Evolutionary conservation across 495 filamentous ascomycete genomes (phyloP).

Genomic region (Annulohypoxylon maeteangense): DNA sequence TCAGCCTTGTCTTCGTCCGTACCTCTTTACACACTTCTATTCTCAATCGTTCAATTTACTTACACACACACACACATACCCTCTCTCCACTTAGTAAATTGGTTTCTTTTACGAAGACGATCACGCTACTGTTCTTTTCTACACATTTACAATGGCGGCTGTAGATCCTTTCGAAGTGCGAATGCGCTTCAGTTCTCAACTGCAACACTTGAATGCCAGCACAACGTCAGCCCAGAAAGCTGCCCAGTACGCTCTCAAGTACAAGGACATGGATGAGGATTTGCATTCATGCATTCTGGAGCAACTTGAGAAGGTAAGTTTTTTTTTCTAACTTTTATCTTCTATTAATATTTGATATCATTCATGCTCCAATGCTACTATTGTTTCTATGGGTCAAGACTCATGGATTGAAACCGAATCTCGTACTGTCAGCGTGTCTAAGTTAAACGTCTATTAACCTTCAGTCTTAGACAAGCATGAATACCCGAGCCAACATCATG

Average conservation of each 20-base stretch:
- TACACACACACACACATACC: too few relatives aligned
- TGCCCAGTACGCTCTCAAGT: slow-evolving; percentile 92
- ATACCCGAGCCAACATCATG: slow-evolving; percentile 97
- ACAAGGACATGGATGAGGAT: slow-evolving; percentile 93
- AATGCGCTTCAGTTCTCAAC: slow-evolving; percentile 90
- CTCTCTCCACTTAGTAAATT: too few relatives aligned
- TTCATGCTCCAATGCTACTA: neutral
- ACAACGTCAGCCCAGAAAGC: slow-evolving; percentile 90
- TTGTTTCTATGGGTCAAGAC: neutral
- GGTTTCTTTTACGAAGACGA: too few relatives aligned
- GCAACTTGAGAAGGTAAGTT: slow-evolving; percentile 81
- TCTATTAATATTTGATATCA: neutral
- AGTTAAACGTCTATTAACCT: neutral
- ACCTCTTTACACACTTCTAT: neutral
- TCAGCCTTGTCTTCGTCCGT: slow-evolving; percentile 4
- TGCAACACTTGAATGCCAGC: slow-evolving; percentile 89
- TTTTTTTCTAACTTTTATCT: neutral
- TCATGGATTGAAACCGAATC: neutral
- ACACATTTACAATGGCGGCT: slow-evolving; percentile 83
- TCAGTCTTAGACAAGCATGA: slow-evolving; percentile 80
- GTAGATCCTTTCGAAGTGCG: slow-evolving; percentile 98
- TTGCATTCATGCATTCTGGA: slow-evolving; percentile 96
- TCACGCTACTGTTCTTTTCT: too few relatives aligned
- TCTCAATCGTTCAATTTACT: neutral
- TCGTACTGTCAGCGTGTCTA: neutral